These are phyloP conservation scores for Fraxinus latifolia DNA, from an alignment of 305 asterid genomes.

Conservation along the genomic window DNA sequence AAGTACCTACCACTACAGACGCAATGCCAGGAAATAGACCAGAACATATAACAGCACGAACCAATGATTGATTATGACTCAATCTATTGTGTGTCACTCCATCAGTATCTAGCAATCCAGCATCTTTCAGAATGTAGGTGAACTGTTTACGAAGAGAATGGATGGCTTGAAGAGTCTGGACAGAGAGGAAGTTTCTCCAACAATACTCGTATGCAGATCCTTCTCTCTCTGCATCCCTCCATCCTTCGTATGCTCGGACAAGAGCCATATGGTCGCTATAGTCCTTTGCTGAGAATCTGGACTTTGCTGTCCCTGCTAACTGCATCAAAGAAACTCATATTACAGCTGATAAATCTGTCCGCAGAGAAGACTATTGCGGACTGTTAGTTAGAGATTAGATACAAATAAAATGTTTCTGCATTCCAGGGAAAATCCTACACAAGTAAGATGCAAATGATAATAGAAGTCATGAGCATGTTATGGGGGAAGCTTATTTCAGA, in stretches of 20 bases:
- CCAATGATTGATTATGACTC: slow-evolving; percentile 92
- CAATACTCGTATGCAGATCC: slow-evolving; percentile 96
- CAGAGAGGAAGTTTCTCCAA: slow-evolving; percentile 94
- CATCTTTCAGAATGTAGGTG: slow-evolving; percentile 79
- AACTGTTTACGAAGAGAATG: slow-evolving; percentile 97
- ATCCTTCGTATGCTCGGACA: slow-evolving; percentile 98
- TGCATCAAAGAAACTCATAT: slow-evolving; percentile 32
- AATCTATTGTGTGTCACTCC: slow-evolving; percentile 59
- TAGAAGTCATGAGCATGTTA: neutral
- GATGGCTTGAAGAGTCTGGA: slow-evolving; percentile 96
- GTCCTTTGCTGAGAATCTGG: slow-evolving; percentile 97
- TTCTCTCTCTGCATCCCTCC: slow-evolving; percentile 99
- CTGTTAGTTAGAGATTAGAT: neutral
- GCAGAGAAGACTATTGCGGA: neutral
- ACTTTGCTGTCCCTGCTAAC: slow-evolving; percentile 94
- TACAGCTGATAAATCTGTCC: slow-evolving; percentile 23
- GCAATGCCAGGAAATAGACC: slow-evolving; percentile 95
- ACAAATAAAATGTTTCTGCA: neutral
- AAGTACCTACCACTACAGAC: slow-evolving; percentile 79
- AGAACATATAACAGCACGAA: slow-evolving; percentile 95
- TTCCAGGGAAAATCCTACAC: neutral
- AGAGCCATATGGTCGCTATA: slow-evolving; percentile 99
- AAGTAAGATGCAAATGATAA: neutral
- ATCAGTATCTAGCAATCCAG: slow-evolving; percentile 70
- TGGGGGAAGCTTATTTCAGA: neutral